These are phyloP conservation scores for Cryptococcus hybrid DNA, from an alignment of 1,284 basidiomycete species.

Conservation along the genomic window DNA sequence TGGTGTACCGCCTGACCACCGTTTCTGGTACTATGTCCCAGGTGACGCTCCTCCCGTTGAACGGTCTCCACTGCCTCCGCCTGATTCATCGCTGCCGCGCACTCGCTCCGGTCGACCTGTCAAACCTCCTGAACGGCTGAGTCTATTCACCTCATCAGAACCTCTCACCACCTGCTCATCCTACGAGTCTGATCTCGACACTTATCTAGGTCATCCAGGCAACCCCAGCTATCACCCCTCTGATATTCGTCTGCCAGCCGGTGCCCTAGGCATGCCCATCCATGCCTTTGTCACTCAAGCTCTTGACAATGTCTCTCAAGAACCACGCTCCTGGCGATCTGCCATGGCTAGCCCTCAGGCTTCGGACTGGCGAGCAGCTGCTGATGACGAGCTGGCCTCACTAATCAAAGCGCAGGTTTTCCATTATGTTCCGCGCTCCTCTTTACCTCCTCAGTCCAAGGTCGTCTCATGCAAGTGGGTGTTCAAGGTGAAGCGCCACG, in stretches of 20 bases:
- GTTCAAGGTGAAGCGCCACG: slow-evolving; percentile 19
- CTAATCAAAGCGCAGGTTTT: slow-evolving; percentile 4
- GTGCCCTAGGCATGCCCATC: not conserved
- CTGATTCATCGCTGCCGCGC: too few relatives aligned
- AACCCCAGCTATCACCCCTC: not conserved
- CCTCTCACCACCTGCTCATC: too few relatives aligned
- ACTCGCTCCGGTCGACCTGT: too few relatives aligned
- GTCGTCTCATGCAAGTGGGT: slow-evolving; percentile 18
- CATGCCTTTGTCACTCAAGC: not conserved
- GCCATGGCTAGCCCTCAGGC: not conserved
- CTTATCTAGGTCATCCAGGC: not conserved
- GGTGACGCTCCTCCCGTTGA: not conserved
- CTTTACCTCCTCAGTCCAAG: not conserved
- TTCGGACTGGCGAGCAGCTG: slow-evolving; percentile 11
- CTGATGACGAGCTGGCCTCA: slow-evolving; percentile 11
- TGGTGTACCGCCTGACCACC: too few relatives aligned
- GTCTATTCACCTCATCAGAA: too few relatives aligned
- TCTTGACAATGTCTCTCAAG: not conserved
- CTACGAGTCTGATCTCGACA: not conserved
- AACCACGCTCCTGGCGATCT: not conserved
- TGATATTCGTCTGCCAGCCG: not conserved
- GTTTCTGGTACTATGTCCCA: not conserved
- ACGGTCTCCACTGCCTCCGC: not conserved
- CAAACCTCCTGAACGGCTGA: too few relatives aligned
- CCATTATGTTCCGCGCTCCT: slow-evolving; percentile 7